Evolutionary conservation across 805 yeast genomes (phyloP).

Genomic region (Candida caryicola): DNA sequence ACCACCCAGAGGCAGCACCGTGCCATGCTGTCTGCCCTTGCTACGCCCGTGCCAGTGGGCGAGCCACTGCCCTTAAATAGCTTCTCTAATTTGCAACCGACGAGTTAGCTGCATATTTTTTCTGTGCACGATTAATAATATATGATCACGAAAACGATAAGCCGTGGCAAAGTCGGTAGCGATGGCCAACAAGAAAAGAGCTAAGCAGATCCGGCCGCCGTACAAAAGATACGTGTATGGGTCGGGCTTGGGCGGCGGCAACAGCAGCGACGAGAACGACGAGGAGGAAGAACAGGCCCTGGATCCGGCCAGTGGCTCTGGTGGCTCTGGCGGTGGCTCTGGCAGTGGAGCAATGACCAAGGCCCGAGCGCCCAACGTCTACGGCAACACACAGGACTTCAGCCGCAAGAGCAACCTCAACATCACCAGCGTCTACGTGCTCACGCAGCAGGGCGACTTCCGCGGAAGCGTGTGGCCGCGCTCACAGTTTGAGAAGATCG

Average conservation of each 20-base stretch:
- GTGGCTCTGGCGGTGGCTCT: background rate
- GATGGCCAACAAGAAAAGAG: conserved; percentile 87
- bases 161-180: no score
- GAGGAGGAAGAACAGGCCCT: conserved; percentile 12
- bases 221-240: conserved; percentile 71
- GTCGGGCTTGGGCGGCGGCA: conserved; percentile 27
- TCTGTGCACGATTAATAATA: conserved; percentile 9
- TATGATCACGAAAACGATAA: no score
- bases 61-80: no score
- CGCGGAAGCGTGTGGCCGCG: conserved; percentile 44
- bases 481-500: conserved; percentile 50
- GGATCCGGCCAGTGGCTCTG: conserved; percentile 6
- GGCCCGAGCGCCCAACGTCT: conserved; percentile 8
- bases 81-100: conserved; percentile 1
- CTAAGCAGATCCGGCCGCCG: conserved; percentile 77
- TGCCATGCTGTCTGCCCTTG: no score
- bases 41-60: no score
- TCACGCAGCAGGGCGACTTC: conserved; percentile 20
- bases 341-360: conserved; percentile 1
- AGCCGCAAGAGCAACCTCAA: conserved; percentile 23
- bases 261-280: conserved; percentile 25
- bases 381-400: conserved; percentile 26
- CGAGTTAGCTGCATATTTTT: background rate
- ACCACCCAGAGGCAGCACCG: no score
- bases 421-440: conserved; percentile 33